Evolutionary conservation across 352 stramenopile species (phyloP), one percentile per base, ranked within the genome.

Genomic region (Pythium folliculosum): DNA sequence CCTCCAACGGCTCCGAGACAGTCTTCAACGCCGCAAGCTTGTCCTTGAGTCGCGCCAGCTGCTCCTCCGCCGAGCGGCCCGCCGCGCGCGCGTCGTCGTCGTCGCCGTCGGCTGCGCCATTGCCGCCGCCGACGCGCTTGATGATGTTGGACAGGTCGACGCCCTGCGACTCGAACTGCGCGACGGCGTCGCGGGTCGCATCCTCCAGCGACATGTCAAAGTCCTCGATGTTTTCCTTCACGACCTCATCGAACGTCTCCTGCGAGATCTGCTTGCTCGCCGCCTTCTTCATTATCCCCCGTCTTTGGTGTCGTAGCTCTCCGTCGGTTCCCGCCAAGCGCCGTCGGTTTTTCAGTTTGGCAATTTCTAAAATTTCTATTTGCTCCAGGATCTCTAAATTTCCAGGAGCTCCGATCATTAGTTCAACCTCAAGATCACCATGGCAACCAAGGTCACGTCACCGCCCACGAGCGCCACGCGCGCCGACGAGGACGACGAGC

Each of bases 211-310:
- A 69, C 85, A 97, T 95, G 47, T 94, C 90, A 72, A 97, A 97
- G 52, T 97, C 90, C 52, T 92, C 86, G 52, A 96, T 75, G 77
- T 97, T 97, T 72, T 97, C 90, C 40, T 78, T 64, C 63, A 97
- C 90, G 72, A 77, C 88, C 64, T 97, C 89, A 69, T 97, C 89
- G 71, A 97, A 97, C 54, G 90, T 97, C 66, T 89, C 77, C 72
- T 97, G 90, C 61, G 87, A 92, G 66, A 97, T 95, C 69, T 89
- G 87, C 71, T 73, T 82, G 17, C 71, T 78, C 44, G 48, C 43
- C 40, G 67, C 59, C 63, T 70, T 78, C 51, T 63, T 72, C 52
- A 37, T 65, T 23, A 9, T 21, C 35, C 2, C 13, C 54, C 9
- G 21, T 25, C 38, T 43, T 51, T 19, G 7, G 1, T 10, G 19